A percentile compares a stretch with the other conserved stretches of the same genome.
Evolutionary conservation across 2,329 filamentous ascomycete species (phyloP).

Genomic region (Knoxdaviesia proteae): DNA sequence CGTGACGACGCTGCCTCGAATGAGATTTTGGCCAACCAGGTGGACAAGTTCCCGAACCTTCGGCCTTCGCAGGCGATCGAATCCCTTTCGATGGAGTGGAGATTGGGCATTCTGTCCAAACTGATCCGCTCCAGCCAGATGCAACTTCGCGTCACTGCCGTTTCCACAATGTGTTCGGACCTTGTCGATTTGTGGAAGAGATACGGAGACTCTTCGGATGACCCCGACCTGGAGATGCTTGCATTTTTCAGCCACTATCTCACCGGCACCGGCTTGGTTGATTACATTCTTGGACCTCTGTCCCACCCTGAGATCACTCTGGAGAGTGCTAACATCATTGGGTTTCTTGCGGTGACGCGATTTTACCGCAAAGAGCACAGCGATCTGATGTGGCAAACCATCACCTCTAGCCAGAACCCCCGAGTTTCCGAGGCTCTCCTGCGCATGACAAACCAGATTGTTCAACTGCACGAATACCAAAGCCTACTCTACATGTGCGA

Average conservation of each 20-base stretch:
- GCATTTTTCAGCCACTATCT: constrained; percentile 51
- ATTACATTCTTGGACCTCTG: constrained; percentile 75
- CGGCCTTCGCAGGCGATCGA: constrained; percentile 19
- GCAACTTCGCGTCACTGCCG: constrained; percentile 67
- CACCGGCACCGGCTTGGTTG: constrained; percentile 47
- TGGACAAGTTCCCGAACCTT: constrained; percentile 13
- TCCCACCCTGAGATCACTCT: constrained; percentile 81
- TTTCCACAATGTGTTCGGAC: constrained; percentile 50
- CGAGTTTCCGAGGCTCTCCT: constrained; percentile 66
- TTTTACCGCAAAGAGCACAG: constrained; percentile 53
- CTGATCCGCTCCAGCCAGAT: constrained; percentile 72
- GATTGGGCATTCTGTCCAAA: constrained; percentile 44
- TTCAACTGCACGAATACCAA: constrained; percentile 24
- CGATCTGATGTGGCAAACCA: constrained; percentile 66
- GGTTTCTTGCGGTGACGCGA: constrained; percentile 63
- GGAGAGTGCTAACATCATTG: constrained; percentile 64
- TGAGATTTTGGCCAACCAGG: background rate
- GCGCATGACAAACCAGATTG: constrained; percentile 33
- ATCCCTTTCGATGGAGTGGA: constrained; percentile 43
- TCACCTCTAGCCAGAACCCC: constrained; percentile 63
- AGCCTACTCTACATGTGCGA: constrained; percentile 44
- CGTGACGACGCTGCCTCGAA: too few relatives aligned
- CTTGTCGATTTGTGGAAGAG: constrained; percentile 46
- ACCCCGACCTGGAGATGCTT: constrained; percentile 27
- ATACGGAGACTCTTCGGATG: constrained; percentile 24